Evolutionary conservation across 148 eudicot species (phyloP).

Genomic region (Vaccinium corymbosum): DNA sequence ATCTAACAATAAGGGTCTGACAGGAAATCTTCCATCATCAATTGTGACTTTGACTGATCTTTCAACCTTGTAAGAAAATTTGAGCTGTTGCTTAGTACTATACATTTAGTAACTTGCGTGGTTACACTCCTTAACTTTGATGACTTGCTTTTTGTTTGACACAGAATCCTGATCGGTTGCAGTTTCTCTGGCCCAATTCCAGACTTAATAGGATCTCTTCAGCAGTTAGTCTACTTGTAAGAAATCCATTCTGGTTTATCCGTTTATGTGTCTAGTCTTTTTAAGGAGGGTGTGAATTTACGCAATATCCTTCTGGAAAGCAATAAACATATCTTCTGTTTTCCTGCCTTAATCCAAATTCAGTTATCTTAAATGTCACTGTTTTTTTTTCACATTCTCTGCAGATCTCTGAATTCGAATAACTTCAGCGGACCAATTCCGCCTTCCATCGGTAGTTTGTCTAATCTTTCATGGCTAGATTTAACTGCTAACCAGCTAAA

Average conservation of each 20-base stretch:
- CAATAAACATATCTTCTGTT: not conserved
- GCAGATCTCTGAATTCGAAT: constrained; percentile 75
- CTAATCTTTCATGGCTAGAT: constrained; percentile 69
- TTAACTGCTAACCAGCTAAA: constrained; percentile 62
- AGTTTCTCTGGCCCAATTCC: constrained; percentile 72
- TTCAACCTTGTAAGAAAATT: constrained; percentile 50
- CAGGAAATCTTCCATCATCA: constrained; percentile 60
- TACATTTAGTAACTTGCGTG: not conserved
- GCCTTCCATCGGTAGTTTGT: constrained; percentile 59
- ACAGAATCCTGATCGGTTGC: constrained; percentile 78
- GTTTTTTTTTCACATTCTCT: constrained; percentile 1
- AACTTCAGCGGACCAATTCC: constrained; percentile 67
- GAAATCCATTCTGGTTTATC: constrained; percentile 17
- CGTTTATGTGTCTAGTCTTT: not conserved
- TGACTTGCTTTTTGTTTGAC: constrained; percentile 6
- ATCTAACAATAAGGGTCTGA: constrained; percentile 68
- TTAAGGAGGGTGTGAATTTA: not conserved
- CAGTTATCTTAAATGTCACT: not conserved
- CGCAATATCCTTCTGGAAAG: not conserved
- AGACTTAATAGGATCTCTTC: constrained; percentile 65
- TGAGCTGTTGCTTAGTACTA: not conserved
- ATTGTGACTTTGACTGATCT: constrained; percentile 60
- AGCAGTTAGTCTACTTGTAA: constrained; percentile 62
- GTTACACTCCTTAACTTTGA: constrained; percentile 6
- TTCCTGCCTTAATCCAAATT: not conserved